Conservation (phyloP, 2,329 filamentous ascomycete genomes). For the Lachnellula occidentalis region DNA sequence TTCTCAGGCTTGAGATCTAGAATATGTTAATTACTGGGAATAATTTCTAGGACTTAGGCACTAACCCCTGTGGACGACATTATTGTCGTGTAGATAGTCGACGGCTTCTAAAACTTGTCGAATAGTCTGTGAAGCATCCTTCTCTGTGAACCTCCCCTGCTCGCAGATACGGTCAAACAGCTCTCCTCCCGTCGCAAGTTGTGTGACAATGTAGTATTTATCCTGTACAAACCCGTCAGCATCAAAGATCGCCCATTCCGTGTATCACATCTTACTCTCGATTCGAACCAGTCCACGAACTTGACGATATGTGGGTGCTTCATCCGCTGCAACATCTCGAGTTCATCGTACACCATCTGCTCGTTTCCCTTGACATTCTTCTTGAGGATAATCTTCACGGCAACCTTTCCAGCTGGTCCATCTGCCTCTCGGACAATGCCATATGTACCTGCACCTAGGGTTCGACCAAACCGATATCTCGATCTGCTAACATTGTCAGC, state of each 20-base stretch:
- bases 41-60: background rate
- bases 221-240: conserved; percentile 51
- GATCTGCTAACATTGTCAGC: conserved; percentile 46
- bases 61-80: conserved; percentile 89
- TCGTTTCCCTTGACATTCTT: conserved; percentile 99
- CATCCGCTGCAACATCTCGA: conserved; percentile 86
- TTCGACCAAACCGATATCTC: conserved; percentile 88
- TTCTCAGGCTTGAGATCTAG: conserved; percentile 97
- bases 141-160: conserved; percentile 96
- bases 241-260: background rate
- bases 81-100: conserved; percentile 87
- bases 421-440: conserved; percentile 96
- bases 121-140: conserved; percentile 87
- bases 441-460: conserved; percentile 94
- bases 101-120: conserved; percentile 90
- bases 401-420: conserved; percentile 76
- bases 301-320: conserved; percentile 93
- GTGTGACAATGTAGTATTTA: conserved; percentile 99
- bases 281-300: conserved; percentile 99
- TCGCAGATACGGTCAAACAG: conserved; percentile 98
- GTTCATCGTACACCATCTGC: conserved; percentile 96
- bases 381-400: conserved; percentile 98
- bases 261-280: conserved; percentile 57
- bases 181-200: conserved; percentile 92
- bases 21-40: conserved; percentile 14